Evolutionary conservation across 352 stramenopile species (phyloP).

Genomic region (Paralagenidium karlingii): DNA sequence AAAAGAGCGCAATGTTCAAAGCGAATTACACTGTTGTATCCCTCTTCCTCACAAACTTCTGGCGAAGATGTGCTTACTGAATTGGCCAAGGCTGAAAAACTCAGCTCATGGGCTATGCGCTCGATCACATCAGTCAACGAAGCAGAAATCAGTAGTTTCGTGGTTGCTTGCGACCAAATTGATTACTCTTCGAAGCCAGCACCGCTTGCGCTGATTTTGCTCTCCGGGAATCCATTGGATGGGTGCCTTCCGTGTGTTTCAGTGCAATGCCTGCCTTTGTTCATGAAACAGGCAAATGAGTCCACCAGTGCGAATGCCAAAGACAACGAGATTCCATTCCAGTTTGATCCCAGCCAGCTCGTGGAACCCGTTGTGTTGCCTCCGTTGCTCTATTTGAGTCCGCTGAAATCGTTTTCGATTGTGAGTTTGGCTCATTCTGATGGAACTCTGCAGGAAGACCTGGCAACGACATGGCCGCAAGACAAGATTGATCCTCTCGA

Average conservation of each 20-base stretch:
- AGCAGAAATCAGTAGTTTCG: constrained; percentile 34
- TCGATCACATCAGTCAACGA: constrained; percentile 29
- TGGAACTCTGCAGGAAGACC: constrained; percentile 25
- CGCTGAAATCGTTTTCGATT: constrained; percentile 25
- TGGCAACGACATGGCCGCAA: constrained; percentile 21
- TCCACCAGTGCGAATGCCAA: background rate
- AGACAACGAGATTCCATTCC: background rate
- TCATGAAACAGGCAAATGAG: constrained; percentile 11
- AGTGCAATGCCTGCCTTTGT: constrained; percentile 51
- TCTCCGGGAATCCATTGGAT: constrained; percentile 64
- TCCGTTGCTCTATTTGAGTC: constrained; percentile 32
- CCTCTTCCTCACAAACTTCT: too few relatives aligned
- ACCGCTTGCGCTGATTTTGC: constrained; percentile 42
- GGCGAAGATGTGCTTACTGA: constrained; percentile 34
- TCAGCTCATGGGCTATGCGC: constrained; percentile 35
- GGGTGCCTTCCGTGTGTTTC: constrained; percentile 43
- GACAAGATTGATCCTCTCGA: constrained; percentile 19
- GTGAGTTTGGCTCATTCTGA: constrained; percentile 25
- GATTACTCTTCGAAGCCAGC: constrained; percentile 31
- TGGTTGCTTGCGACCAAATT: constrained; percentile 32
- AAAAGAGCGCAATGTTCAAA: too few relatives aligned
- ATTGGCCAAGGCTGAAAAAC: constrained; percentile 37
- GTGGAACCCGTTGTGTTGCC: constrained; percentile 5
- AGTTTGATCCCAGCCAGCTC: background rate
- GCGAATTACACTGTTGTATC: too few relatives aligned